These are phyloP conservation scores for Amanita jacksonii DNA, from an alignment of 768 basidiomycete genomes.

Conservation along the genomic window DNA sequence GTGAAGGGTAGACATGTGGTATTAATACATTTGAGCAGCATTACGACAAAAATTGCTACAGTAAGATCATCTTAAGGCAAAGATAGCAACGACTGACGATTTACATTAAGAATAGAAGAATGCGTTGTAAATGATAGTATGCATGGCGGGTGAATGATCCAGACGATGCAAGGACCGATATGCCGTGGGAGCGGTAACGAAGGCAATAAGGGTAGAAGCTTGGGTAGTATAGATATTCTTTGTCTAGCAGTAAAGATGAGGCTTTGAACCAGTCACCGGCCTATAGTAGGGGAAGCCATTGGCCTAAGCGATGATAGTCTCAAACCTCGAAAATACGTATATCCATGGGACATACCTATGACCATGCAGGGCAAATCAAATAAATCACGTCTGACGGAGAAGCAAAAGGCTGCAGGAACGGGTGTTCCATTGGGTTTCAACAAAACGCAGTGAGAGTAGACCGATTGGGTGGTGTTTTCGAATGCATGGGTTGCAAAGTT, in stretches of 20 bases:
- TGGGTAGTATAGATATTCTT: conserved; percentile 6
- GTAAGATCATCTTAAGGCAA: too few relatives aligned
- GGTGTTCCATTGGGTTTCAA: conserved; percentile 79
- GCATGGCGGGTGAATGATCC: too few relatives aligned
- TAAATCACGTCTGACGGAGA: conserved; percentile 88
- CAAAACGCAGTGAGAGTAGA: conserved; percentile 87
- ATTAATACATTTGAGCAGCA: too few relatives aligned
- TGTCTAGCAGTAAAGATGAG: background rate
- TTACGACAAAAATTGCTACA: too few relatives aligned
- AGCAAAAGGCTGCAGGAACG: conserved; percentile 90
- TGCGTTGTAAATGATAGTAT: too few relatives aligned
- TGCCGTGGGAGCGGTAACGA: too few relatives aligned
- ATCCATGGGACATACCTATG: conserved; percentile 56
- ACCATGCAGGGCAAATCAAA: conserved; percentile 87
- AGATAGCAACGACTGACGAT: too few relatives aligned
- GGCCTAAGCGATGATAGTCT: conserved; percentile 36
- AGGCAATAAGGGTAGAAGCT: too few relatives aligned
- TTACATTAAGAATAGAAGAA: too few relatives aligned
- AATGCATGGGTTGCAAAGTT: conserved; percentile 96
- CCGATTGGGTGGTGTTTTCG: conserved; percentile 92
- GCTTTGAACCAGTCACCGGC: conserved; percentile 3
- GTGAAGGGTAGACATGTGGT: too few relatives aligned
- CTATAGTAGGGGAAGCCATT: conserved; percentile 80
- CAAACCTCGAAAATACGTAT: too few relatives aligned
- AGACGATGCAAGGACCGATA: background rate